Conservation (phyloP, 108 stramenopile genomes). For the Cyclotella sp. region DNA sequence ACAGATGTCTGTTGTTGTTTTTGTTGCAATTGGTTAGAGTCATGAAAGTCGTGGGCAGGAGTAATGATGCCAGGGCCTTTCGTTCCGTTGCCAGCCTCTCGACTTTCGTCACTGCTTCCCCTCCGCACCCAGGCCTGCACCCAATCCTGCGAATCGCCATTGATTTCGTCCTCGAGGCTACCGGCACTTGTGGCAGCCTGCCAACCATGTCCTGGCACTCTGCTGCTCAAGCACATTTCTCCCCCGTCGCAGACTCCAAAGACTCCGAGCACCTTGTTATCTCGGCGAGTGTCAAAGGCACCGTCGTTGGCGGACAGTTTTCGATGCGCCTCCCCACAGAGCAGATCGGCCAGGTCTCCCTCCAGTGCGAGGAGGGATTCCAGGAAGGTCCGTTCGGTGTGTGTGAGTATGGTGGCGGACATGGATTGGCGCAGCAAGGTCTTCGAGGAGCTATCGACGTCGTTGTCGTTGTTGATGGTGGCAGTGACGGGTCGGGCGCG, state of each 20-base stretch:
- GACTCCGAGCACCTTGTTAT: background rate
- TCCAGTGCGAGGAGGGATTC: background rate
- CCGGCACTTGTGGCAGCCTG: background rate
- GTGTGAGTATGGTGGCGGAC: background rate
- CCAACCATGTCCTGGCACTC: conserved; percentile 2
- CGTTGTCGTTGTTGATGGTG: background rate
- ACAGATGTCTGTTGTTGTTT: background rate
- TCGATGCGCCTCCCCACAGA: background rate
- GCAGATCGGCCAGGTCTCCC: background rate
- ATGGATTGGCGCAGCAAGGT: background rate
- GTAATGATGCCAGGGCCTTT: background rate
- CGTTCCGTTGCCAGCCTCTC: background rate
- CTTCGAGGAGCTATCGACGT: background rate
- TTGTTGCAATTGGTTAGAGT: background rate
- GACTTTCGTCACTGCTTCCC: background rate
- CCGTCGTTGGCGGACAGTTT: background rate
- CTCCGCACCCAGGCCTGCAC: background rate
- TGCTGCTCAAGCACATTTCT: background rate
- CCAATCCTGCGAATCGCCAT: background rate
- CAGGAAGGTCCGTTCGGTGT: conserved; percentile 14
- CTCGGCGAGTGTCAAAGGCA: background rate
- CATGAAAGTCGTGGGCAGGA: background rate
- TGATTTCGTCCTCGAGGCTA: background rate
- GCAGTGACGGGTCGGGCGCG: background rate
- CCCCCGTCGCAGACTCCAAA: background rate